Evolutionary conservation across 345 rosid species (phyloP).

Genomic region (Aurinia saxatilis): DNA sequence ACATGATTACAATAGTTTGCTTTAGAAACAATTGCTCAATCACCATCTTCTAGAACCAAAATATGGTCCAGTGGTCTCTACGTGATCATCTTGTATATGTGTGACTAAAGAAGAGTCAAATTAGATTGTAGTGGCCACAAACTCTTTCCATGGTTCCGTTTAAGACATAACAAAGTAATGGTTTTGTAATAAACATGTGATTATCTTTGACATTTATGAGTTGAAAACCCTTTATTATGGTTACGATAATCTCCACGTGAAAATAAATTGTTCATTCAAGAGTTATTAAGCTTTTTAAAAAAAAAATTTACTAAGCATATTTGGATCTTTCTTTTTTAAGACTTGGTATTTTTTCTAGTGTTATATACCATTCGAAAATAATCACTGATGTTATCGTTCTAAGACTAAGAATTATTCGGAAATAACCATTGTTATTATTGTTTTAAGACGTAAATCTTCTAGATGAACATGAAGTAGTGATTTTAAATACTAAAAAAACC

Average conservation of each 20-base stretch:
- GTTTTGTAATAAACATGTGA: too few species aligned
- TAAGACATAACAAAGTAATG: background rate
- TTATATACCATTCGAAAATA: too few species aligned
- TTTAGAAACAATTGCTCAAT: background rate
- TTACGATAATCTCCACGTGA: background rate
- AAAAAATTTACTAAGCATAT: too few species aligned
- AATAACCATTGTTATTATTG: too few species aligned
- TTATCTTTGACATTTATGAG: background rate
- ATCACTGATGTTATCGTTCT: too few species aligned
- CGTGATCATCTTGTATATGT: constrained; percentile 5
- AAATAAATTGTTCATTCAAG: background rate
- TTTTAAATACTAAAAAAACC: too few species aligned
- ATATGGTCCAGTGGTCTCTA: background rate
- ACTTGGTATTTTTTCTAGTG: too few species aligned
- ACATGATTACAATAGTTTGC: constrained; percentile 11
- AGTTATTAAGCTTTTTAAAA: background rate
- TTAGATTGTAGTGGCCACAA: background rate
- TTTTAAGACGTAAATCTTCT: too few species aligned
- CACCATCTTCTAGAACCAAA: constrained; percentile 18
- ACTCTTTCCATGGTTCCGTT: background rate
- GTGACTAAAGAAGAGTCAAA: background rate
- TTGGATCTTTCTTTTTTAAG: too few species aligned
- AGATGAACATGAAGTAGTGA: too few species aligned
- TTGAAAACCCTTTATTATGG: background rate
- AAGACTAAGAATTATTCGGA: too few species aligned